Base-by-base conservation (phyloP, 2,329 filamentous ascomycete species). In the Colletotrichum godetiae region DNA sequence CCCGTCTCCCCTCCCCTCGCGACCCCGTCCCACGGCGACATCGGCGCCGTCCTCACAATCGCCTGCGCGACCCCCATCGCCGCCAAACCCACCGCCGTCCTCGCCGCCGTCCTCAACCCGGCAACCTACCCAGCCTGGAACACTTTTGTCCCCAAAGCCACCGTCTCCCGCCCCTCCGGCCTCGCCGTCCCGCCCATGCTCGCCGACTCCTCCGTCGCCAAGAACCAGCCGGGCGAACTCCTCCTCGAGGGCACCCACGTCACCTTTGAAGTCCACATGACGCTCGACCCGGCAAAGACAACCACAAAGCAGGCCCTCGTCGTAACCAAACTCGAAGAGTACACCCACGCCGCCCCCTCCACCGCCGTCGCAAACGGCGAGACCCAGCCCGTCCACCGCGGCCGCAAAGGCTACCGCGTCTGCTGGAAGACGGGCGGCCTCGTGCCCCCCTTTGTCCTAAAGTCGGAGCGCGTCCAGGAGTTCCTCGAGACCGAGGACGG, bases 381-480 rank as follows among this genome's bases (percentile, higher is more conserved):
- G 13, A 75, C 79, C 57, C 37, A 42, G 37, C 37, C 12, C 37
- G 37, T 42, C 37, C 73, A 76, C 70, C 77, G 78, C 27, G 76
- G 77, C 13, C 75, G 75, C 37, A 78, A 76, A 52, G 84, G 84
- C 6, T 82, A 81, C 76, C 78, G 83, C 35, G 78, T 87, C 22
- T 82, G 80, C 12, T 86, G 84, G 85, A 81, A 79, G 73, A 75
- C 76, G n/a, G 73, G 62, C 5, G 80, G 81, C n/a, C 76, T 75
- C 29, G 75, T 79, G 57, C 78, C 80, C 1, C 68, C 70, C 12
- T 79, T 83, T 76, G 76, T 84, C 67, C 75, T 86, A 52, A 77
- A 78, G 15, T 78, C 77, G 5, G 84, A 87, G 79, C 78, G 84
- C 59, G 81, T 86, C 15, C 85, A 87, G 78, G 86, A 87, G 76